phyloP scores from a whole-genome alignment of 768 basidiomycete genomes.

The Melanogaster broomeanus region DNA sequence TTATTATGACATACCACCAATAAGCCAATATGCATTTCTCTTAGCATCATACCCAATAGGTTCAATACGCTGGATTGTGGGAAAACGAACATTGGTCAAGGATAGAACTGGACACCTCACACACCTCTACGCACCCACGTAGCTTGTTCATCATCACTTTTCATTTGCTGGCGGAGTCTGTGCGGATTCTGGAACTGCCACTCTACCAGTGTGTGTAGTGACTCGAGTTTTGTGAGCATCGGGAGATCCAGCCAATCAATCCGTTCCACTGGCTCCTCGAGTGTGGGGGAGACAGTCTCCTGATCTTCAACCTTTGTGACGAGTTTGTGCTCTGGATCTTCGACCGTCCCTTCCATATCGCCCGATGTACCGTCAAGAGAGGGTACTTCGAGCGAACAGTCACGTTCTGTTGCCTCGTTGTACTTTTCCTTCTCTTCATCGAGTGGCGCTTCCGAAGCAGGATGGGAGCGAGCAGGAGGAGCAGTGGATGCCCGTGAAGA shows the following conservation, averaged over 20 bases:
- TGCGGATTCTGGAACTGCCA: constrained; percentile 87
- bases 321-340: neutral
- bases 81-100: neutral
- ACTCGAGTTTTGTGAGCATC: constrained; percentile 72
- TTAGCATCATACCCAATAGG: constrained; percentile 84
- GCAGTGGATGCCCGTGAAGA: constrained; percentile 32
- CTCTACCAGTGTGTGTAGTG: constrained; percentile 70
- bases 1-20: constrained; percentile 55
- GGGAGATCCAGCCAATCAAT: constrained; percentile 72
- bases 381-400: neutral
- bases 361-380: constrained; percentile 4
- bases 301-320: constrained; percentile 23
- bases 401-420: constrained; percentile 14
- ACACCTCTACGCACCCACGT: constrained; percentile 61
- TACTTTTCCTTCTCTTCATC: constrained; percentile 10
- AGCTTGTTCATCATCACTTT: constrained; percentile 73
- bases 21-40: constrained; percentile 81
- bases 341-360: neutral
- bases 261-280: constrained; percentile 39
- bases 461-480: constrained; percentile 9
- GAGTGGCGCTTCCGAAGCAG: constrained; percentile 7
- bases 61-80: constrained; percentile 64
- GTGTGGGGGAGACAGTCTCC: constrained; percentile 14
- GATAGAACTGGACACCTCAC: neutral
- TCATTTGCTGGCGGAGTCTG: constrained; percentile 71